These are phyloP conservation scores for Ustulina deusta DNA, from an alignment of 2,329 filamentous ascomycete genomes.

Conservation along the genomic window DNA sequence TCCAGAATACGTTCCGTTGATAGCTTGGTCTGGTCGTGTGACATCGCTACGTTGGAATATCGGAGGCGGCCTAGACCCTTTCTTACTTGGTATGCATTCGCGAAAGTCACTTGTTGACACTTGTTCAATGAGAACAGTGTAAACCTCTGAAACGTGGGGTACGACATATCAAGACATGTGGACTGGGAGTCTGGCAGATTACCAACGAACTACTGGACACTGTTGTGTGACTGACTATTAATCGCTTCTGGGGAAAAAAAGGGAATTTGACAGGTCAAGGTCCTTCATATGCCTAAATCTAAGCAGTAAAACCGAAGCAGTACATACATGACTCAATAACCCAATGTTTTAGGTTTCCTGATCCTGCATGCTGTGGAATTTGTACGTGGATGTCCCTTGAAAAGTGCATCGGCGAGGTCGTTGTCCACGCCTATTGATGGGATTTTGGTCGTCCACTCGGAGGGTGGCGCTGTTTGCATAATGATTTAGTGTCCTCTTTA, in stretches of 20 bases:
- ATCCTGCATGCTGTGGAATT: conserved; percentile 17
- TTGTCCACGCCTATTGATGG: conserved; percentile 7
- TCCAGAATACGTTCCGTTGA: conserved; percentile 6
- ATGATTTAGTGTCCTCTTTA: conserved; percentile 14
- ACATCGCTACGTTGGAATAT: conserved; percentile 5
- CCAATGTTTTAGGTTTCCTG: conserved; percentile 17
- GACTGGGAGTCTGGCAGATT: conserved; percentile 2
- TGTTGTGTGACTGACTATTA: conserved; percentile 1
- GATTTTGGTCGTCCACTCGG: conserved; percentile 5
- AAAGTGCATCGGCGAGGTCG: conserved; percentile 16
- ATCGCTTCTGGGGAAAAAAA: background rate
- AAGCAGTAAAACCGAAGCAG: background rate
- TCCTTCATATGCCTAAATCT: background rate
- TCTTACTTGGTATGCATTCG: conserved; percentile 8
- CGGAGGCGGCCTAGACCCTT: background rate
- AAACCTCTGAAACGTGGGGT: background rate
- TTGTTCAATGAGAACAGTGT: background rate
- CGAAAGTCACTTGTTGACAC: background rate
- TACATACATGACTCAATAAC: conserved; percentile 8
- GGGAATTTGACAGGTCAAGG: background rate
- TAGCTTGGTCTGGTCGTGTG: conserved; percentile 11
- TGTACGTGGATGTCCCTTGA: conserved; percentile 7
- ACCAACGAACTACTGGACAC: background rate
- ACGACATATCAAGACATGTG: background rate
- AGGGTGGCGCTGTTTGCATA: background rate